phyloP scores from a whole-genome alignment of 2,329 filamentous ascomycete genomes.

The Periconia sp. region DNA sequence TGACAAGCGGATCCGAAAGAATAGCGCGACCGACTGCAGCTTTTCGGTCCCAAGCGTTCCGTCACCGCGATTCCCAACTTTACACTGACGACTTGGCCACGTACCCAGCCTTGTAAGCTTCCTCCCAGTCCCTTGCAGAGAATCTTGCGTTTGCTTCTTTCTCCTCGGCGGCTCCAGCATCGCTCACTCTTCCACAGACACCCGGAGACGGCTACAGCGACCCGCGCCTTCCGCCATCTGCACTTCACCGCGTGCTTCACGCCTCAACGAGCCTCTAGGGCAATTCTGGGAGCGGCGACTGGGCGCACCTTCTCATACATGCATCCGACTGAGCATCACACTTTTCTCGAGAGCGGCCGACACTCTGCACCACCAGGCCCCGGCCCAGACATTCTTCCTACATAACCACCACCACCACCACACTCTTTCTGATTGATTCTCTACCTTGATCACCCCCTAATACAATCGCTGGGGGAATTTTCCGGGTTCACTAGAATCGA shows the following conservation, averaged over 20 bases:
- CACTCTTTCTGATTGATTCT: slow-evolving; percentile 11
- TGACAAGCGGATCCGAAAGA: slow-evolving; percentile 4
- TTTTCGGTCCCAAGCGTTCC: slow-evolving; percentile 15
- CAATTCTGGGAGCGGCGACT: slow-evolving; percentile 53
- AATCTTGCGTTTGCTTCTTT: slow-evolving; percentile 5
- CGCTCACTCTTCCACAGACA: slow-evolving; percentile 1
- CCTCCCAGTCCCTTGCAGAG: background rate
- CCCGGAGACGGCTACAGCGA: background rate
- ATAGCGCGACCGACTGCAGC: background rate
- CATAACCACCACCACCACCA: slow-evolving; percentile 24
- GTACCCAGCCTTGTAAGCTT: background rate
- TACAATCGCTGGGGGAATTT: background rate
- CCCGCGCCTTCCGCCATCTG: slow-evolving; percentile 3
- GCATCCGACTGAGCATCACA: slow-evolving; percentile 39
- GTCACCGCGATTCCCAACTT: no score
- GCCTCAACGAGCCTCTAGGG: slow-evolving; percentile 17
- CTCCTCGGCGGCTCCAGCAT: no score
- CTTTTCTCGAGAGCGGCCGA: slow-evolving; percentile 17
- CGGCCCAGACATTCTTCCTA: slow-evolving; percentile 29
- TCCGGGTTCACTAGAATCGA: no score
- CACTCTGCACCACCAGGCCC: slow-evolving; percentile 26
- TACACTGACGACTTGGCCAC: no score
- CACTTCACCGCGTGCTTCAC: background rate
- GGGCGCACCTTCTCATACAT: slow-evolving; percentile 56
- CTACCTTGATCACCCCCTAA: slow-evolving; percentile 1